Conservation (phyloP, 164 flowering plant genomes). For the Nymphaea thermarum region DNA sequence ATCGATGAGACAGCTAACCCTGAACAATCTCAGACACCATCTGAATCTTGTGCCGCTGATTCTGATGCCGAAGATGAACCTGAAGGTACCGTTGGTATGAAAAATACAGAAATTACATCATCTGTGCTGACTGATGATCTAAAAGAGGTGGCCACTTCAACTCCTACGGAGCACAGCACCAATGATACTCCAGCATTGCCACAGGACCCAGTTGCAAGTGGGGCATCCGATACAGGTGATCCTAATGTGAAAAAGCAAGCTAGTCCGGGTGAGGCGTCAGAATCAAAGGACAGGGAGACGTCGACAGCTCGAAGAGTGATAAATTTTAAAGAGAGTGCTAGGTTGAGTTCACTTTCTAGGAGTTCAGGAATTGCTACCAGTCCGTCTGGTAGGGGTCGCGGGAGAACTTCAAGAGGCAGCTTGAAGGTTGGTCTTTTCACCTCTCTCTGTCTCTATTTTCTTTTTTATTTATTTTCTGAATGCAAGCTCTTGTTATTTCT, state of each 20-base stretch:
- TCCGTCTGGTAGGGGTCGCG: conserved; percentile 38
- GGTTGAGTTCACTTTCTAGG: conserved; percentile 32
- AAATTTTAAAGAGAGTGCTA: conserved; percentile 49
- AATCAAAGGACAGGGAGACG: conserved; percentile 26
- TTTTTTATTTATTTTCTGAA: not conserved
- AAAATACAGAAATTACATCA: conserved; percentile 22
- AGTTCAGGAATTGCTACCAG: conserved; percentile 28
- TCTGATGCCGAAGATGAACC: conserved; percentile 25
- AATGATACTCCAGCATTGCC: conserved; percentile 13
- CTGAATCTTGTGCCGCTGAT: conserved; percentile 27
- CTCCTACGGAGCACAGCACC: conserved; percentile 16
- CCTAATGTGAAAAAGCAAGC: conserved; percentile 11
- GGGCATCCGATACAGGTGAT: conserved; percentile 13
- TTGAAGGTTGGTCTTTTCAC: conserved; percentile 13
- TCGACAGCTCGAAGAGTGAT: conserved; percentile 27
- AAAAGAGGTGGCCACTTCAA: conserved; percentile 29
- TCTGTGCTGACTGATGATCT: conserved; percentile 25
- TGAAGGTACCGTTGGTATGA: conserved; percentile 13
- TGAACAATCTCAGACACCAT: conserved; percentile 23
- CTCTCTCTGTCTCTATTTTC: not conserved
- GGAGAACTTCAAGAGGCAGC: conserved; percentile 26
- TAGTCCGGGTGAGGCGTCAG: conserved; percentile 14
- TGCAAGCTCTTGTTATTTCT: not conserved
- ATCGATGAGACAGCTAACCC: conserved; percentile 16
- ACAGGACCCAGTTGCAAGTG: conserved; percentile 19